Conservation (phyloP, 176 grass and related monocot species). For the Poa pratensis region DNA sequence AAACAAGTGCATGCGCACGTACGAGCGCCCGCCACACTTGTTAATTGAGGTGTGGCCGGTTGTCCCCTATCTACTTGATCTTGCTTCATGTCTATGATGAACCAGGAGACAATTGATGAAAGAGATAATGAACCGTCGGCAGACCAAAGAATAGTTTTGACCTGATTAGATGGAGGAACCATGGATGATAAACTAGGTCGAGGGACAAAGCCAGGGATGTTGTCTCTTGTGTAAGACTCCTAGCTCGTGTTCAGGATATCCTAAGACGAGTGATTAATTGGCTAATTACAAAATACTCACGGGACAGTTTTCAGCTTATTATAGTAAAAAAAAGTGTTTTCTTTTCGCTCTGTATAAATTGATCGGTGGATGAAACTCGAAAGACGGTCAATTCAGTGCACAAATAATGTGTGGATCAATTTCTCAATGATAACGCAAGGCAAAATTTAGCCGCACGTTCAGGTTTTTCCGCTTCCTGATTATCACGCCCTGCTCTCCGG, state of each 20-base stretch:
- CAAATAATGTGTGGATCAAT: no score
- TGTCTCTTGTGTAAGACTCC: neutral
- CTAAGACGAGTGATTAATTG: no score
- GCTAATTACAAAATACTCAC: no score
- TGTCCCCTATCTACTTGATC: constrained; percentile 28
- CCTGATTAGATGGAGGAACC: neutral
- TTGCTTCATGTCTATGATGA: constrained; percentile 10
- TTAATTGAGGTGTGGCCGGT: constrained; percentile 21
- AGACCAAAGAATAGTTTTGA: constrained; percentile 20
- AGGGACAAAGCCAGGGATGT: neutral
- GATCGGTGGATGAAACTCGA: no score
- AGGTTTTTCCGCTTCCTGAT: no score
- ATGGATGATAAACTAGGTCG: neutral
- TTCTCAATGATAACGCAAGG: no score
- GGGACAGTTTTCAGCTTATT: no score
- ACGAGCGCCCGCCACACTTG: constrained; percentile 28
- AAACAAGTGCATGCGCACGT: constrained; percentile 41
- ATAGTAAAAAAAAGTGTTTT: no score
- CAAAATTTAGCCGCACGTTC: no score
- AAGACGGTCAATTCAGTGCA: no score
- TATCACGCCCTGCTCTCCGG: no score
- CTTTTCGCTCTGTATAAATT: no score
- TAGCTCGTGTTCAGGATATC: neutral
- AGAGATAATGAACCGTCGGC: neutral
- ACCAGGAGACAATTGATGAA: neutral